Conservation (phyloP, 495 filamentous ascomycete genomes). For the Neurospora sp. region DNA sequence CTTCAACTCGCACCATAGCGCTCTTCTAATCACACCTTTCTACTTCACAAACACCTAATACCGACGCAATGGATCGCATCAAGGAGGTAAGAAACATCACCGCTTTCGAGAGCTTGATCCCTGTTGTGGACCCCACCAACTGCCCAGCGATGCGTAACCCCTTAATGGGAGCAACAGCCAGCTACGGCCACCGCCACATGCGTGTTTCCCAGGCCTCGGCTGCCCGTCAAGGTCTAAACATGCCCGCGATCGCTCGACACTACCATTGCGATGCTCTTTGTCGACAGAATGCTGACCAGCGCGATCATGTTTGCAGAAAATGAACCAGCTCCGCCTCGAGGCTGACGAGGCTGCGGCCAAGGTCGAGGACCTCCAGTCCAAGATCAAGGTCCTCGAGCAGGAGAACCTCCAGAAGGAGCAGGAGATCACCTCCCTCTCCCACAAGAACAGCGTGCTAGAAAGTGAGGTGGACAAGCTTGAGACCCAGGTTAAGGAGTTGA, state of each 20-base stretch:
- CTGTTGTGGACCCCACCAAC: conserved; percentile 34
- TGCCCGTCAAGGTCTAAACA: background rate
- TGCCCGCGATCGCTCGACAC: background rate
- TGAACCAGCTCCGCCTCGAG: conserved; percentile 86
- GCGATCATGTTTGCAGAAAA: conserved; percentile 51
- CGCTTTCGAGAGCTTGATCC: conserved; percentile 21
- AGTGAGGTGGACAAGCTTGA: conserved; percentile 85
- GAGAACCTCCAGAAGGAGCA: conserved; percentile 95
- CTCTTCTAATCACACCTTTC: conserved; percentile 6
- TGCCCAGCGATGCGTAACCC: conserved; percentile 5
- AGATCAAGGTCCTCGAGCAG: conserved; percentile 84
- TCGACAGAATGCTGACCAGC: conserved; percentile 13
- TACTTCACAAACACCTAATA: conserved; percentile 3
- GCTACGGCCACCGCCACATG: background rate
- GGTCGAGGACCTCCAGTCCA: conserved; percentile 75
- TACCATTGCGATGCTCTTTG: background rate
- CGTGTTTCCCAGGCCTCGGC: conserved; percentile 1
- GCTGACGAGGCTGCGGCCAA: conserved; percentile 69
- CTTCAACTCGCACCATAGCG: conserved; percentile 1
- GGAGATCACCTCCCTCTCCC: conserved; percentile 87
- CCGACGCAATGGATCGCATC: conserved; percentile 56
- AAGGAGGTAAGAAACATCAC: conserved; percentile 56
- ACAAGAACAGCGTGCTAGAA: conserved; percentile 87
- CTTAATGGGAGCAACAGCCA: background rate
- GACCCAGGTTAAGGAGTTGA: conserved; percentile 60